phyloP scores from a whole-genome alignment of 2,329 filamentous ascomycete species.

The Aspergillus sp. region DNA sequence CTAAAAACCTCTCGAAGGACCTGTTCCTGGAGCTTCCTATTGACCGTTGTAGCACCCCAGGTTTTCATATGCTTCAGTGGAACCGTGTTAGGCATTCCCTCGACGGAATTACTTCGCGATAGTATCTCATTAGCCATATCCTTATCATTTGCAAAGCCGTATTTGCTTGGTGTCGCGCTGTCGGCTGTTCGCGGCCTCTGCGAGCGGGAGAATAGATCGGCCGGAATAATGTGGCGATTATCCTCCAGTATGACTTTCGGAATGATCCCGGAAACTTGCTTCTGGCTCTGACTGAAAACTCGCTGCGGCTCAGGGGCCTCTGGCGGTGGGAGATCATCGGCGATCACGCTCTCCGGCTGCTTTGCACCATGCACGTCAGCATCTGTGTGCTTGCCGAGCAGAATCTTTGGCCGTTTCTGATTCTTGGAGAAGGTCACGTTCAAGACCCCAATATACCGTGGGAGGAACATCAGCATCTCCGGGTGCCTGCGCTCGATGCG shows the following conservation, averaged over 20 bases:
- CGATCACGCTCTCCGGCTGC: constrained; percentile 7
- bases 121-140: constrained; percentile 7
- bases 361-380: constrained; percentile 5
- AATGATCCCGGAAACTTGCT: constrained; percentile 62
- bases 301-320: constrained; percentile 33
- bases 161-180: constrained; percentile 13
- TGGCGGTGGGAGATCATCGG: constrained; percentile 6
- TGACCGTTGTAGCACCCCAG: constrained; percentile 89
- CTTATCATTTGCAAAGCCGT: constrained; percentile 13
- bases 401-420: constrained; percentile 49
- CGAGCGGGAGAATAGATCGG: constrained; percentile 64
- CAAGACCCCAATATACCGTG: constrained; percentile 91
- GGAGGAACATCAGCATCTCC: constrained; percentile 80
- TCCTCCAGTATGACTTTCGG: constrained; percentile 91
- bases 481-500: constrained; percentile 86
- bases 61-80: constrained; percentile 43
- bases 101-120: constrained; percentile 6
- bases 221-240: constrained; percentile 85
- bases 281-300: constrained; percentile 68
- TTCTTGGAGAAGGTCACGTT: constrained; percentile 92
- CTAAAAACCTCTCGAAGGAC: constrained; percentile 88
- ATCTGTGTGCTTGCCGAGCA: constrained; percentile 8
- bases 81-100: constrained; percentile 10
- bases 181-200: constrained; percentile 32
- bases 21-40: constrained; percentile 76